phyloP scores from a whole-genome alignment of 192 early-diverging fungal species.

The Backusella tarrabulga region DNA sequence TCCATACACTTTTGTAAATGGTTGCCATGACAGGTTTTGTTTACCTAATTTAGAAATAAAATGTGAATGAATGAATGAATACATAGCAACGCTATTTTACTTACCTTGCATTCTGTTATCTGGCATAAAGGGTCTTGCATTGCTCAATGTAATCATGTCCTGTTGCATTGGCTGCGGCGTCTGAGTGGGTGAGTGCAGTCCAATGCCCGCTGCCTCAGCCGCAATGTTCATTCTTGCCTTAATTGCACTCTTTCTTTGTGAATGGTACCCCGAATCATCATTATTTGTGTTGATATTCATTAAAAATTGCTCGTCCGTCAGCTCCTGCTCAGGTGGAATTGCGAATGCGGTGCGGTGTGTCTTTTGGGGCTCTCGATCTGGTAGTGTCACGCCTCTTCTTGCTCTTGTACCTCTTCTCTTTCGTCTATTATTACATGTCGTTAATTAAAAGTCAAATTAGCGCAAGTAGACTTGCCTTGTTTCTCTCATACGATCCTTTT shows the following conservation, averaged over 20 bases:
- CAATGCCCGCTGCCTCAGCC: constrained; percentile 23
- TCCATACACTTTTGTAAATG: background rate
- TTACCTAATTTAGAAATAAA: background rate
- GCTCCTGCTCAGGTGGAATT: constrained; percentile 38
- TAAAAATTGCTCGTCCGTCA: constrained; percentile 45
- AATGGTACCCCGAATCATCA: background rate
- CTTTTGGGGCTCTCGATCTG: constrained; percentile 68
- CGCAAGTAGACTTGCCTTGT: constrained; percentile 40
- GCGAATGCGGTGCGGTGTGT: constrained; percentile 56
- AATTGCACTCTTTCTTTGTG: constrained; percentile 26
- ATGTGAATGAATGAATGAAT: background rate
- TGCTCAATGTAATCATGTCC: background rate
- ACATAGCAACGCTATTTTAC: background rate
- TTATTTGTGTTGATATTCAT: background rate
- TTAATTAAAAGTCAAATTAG: background rate
- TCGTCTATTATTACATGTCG: constrained; percentile 44
- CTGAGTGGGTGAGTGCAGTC: background rate
- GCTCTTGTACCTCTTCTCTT: constrained; percentile 84
- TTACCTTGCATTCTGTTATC: background rate
- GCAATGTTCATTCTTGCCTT: constrained; percentile 30
- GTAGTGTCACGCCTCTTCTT: constrained; percentile 59
- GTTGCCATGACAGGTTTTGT: background rate
- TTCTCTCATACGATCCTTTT: constrained; percentile 82
- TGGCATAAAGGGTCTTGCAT: background rate
- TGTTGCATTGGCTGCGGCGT: constrained; percentile 5